Base-by-base conservation (phyloP, 176 grass and related monocot genomes). In the Metroxylon sagu region DNA sequence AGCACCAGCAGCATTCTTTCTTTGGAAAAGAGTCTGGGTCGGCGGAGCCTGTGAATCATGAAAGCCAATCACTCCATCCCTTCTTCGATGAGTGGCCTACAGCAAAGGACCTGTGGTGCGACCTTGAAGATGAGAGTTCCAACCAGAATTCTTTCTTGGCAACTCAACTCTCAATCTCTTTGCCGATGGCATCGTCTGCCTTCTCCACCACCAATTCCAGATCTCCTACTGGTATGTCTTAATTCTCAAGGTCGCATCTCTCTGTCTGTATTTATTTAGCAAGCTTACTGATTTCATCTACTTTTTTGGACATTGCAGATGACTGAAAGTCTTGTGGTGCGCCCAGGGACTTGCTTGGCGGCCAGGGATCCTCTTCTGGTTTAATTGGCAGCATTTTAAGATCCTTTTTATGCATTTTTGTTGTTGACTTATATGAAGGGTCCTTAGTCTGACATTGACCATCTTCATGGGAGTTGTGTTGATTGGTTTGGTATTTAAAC, bases 71-170 rank as follows among this genome's bases (percentile, higher is more conserved):
- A 5, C 82, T 95, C 54, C 89, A 67, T 19, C 86, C 86, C n/a
- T 96, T 96, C 77, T 81, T 90, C 16, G 86, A 96, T 62, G 80
- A 96, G 61, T 96, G 91, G 91, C 91, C 91, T 2, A 78, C 79
- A 70, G 56, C 79, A 10, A 83, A 76, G 54, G 79, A 77, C 61
- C 83, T 79, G 17, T 95, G 85, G 85, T 17, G 82, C 7, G 89
- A 95, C 48, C 69, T 84, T 16, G 61, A 60, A 3, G 80, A 77
- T 18, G 78, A 83, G 53, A 95, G 54, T 64, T 52, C 61, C 1
- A 64, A 52, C 74, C 74, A 62, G 7, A 50, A 52, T 29, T 77
- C 81, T 7, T 82, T 87, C 71, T 82, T 86, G 8, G 77, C 91
- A 16, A 96, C 91, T 16, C 80, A 90, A 63, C 83, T 96, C 26